These are phyloP conservation scores for Pestalotiopsis sp. DNA, from an alignment of 2,329 filamentous ascomycete genomes.

Conservation along the genomic window DNA sequence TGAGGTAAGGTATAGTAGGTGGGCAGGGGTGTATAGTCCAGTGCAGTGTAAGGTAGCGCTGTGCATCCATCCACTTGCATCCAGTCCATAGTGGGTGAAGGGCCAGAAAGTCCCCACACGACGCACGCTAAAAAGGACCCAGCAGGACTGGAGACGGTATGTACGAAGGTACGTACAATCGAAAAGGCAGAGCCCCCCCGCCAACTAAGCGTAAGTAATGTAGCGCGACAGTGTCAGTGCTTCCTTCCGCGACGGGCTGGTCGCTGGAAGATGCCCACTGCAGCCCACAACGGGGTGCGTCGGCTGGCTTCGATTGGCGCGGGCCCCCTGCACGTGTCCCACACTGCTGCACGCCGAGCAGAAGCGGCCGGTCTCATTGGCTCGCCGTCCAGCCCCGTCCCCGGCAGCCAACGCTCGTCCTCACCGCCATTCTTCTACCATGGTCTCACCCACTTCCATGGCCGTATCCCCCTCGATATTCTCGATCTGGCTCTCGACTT, in stretches of 20 bases:
- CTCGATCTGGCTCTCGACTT: constrained; percentile 18
- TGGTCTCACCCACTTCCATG: constrained; percentile 18
- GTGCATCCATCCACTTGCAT: background rate
- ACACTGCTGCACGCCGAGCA: constrained; percentile 9
- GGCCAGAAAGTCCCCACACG: background rate
- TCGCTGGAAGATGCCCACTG: background rate
- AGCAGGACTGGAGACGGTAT: background rate
- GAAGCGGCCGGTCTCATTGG: constrained; percentile 8
- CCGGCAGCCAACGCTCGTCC: constrained; percentile 18
- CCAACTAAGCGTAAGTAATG: background rate
- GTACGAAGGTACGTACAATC: background rate
- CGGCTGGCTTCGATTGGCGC: constrained; percentile 3
- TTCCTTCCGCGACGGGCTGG: constrained; percentile 3
- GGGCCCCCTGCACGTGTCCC: constrained; percentile 5
- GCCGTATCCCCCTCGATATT: constrained; percentile 18
- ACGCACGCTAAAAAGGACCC: background rate
- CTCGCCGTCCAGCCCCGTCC: constrained; percentile 15
- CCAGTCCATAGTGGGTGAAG: background rate
- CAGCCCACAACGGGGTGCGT: background rate
- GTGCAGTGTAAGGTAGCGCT: background rate
- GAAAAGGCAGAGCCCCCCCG: background rate
- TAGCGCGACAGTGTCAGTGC: constrained; percentile 12
- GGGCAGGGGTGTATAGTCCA: background rate
- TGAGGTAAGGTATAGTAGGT: background rate
- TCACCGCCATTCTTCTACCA: constrained; percentile 18